Conservation (phyloP, 1,284 basidiomycete genomes). For the Trichosporon asahii region DNA sequence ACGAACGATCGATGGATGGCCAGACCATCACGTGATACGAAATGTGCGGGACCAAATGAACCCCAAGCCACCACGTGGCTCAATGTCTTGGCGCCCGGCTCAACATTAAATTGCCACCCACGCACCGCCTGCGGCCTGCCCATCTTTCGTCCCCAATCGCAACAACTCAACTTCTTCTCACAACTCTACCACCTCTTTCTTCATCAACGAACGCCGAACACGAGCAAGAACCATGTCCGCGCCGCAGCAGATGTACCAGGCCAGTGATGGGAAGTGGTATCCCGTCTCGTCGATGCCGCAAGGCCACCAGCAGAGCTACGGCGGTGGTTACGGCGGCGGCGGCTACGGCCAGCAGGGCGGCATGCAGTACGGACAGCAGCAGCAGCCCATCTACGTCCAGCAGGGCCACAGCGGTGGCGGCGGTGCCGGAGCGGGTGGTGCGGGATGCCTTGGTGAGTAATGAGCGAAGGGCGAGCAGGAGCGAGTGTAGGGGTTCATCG, state of each 20-base stretch:
- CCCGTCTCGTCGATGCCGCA: slow-evolving; percentile 22
- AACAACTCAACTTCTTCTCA: background rate
- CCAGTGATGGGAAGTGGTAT: slow-evolving; percentile 28
- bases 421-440: slow-evolving; percentile 11
- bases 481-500: background rate
- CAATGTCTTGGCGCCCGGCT: background rate
- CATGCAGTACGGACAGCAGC: slow-evolving; percentile 22
- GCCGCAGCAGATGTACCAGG: slow-evolving; percentile 25
- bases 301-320: background rate
- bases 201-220: background rate
- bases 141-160: background rate
- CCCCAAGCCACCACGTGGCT: background rate
- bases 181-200: background rate
- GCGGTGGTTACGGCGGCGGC: slow-evolving; percentile 3
- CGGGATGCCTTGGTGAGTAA: slow-evolving; percentile 5
- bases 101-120: background rate
- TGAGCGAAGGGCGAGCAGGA: background rate
- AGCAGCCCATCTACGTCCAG: slow-evolving; percentile 25
- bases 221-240: background rate
- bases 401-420: slow-evolving; percentile 18
- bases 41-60: background rate
- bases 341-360: slow-evolving; percentile 5
- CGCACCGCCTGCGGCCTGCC: background rate
- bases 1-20: background rate
- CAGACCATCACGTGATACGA: background rate